These are phyloP conservation scores for Nepenthes gracilis DNA, from an alignment of 148 eudicot genomes.

Conservation along the genomic window DNA sequence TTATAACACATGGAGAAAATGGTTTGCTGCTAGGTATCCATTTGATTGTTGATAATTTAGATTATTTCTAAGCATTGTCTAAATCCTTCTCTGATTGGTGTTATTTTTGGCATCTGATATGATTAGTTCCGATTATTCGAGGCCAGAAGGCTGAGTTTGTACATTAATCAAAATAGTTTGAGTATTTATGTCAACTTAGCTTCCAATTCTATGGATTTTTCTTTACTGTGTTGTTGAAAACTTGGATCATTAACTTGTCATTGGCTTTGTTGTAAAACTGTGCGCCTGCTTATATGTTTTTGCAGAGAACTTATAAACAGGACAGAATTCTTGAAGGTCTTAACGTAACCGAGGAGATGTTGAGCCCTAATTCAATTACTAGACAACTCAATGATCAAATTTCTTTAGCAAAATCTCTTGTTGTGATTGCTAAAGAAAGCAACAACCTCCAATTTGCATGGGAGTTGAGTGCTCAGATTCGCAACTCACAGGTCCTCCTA, in stretches of 20 bases:
- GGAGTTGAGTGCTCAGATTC: conserved; percentile 17
- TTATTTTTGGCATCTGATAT: no score
- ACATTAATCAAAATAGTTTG: no score
- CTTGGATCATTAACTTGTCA: neutral
- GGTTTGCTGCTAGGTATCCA: no score
- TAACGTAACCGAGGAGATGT: conserved; percentile 9
- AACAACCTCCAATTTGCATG: conserved; percentile 13
- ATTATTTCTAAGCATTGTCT: no score
- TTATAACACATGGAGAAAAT: no score
- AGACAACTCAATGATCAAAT: conserved; percentile 19
- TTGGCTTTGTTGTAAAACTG: neutral
- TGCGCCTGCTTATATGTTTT: neutral
- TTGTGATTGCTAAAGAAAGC: conserved; percentile 20
- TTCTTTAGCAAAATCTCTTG: conserved; percentile 13
- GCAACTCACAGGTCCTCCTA: conserved; percentile 15
- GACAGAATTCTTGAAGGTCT: neutral
- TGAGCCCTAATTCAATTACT: conserved; percentile 10
- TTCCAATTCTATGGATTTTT: no score
- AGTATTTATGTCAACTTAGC: no score
- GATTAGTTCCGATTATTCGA: no score
- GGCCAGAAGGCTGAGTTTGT: no score
- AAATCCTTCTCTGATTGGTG: no score
- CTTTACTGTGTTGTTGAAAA: no score
- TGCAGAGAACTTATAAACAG: neutral
- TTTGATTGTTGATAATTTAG: no score